These are phyloP conservation scores for Mycena crocata DNA, from an alignment of 768 basidiomycete genomes.

Conservation along the genomic window DNA sequence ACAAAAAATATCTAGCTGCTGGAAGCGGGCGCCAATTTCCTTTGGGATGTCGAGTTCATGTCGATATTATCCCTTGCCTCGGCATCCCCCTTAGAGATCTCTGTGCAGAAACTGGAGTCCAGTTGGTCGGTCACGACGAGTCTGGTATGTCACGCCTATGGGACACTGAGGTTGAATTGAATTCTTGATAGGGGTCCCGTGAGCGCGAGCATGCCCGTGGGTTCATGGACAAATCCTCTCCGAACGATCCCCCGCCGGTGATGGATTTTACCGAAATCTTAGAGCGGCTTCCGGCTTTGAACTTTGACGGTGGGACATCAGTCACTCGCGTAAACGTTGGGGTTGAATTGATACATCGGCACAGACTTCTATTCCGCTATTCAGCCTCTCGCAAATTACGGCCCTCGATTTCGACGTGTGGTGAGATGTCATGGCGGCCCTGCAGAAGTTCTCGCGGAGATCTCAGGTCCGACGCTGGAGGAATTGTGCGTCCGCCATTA, in stretches of 20 bases:
- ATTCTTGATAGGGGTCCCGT: neutral
- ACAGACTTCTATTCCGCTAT: slow-evolving; percentile 19
- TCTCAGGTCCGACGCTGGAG: neutral
- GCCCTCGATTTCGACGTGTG: slow-evolving; percentile 3
- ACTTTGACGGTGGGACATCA: neutral
- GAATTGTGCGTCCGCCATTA: neutral
- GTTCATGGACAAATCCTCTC: slow-evolving; percentile 5
- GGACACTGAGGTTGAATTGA: neutral
- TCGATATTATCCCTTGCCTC: neutral
- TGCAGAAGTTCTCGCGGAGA: slow-evolving; percentile 14
- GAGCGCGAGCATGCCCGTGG: slow-evolving; percentile 28
- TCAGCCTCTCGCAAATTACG: slow-evolving; percentile 13
- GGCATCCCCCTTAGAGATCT: neutral
- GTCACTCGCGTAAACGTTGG: neutral
- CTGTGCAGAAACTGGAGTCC: neutral
- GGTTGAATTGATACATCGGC: neutral
- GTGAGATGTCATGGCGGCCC: slow-evolving; percentile 19
- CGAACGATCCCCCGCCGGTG: neutral
- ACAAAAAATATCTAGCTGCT: neutral
- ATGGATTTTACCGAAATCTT: neutral
- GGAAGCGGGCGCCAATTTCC: slow-evolving; percentile 1
- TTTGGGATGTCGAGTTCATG: slow-evolving; percentile 17
- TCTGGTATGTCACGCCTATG: neutral
- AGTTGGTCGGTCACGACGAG: neutral
- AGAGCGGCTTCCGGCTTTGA: slow-evolving; percentile 1